A percentile compares a stretch with the other conserved stretches of the same genome.
Evolutionary conservation across 2,329 filamentous ascomycete species (phyloP).

Genomic region (Graphiopsis chlorocephala): DNA sequence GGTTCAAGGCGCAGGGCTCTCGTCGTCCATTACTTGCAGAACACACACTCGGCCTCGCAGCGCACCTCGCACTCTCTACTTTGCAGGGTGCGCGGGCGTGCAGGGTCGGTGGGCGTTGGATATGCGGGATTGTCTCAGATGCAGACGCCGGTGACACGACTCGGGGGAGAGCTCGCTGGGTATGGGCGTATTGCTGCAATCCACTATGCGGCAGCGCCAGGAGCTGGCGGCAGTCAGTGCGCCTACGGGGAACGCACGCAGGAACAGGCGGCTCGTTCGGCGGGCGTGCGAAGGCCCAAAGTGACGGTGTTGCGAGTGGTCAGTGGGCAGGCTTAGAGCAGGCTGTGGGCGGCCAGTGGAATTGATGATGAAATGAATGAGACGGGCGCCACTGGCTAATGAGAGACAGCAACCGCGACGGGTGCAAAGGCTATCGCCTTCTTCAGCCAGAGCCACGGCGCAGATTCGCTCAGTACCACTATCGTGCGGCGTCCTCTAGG

Average conservation of each 20-base stretch:
- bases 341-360: neutral
- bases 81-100: neutral
- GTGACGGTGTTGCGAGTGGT: neutral
- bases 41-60: neutral
- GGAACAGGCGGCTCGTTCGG: slow-evolving; percentile 10
- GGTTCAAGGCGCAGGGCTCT: neutral
- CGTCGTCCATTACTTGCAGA: neutral
- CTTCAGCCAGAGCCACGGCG: slow-evolving; percentile 5
- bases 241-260: slow-evolving; percentile 5
- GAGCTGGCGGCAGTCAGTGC: slow-evolving; percentile 6
- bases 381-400: neutral
- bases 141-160: neutral
- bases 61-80: neutral
- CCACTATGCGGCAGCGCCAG: neutral
- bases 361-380: neutral
- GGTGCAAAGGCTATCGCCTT: neutral
- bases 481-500: neutral
- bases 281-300: neutral
- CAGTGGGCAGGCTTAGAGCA: neutral
- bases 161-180: neutral
- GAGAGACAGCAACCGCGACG: neutral
- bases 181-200: neutral
- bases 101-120: neutral
- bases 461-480: neutral
- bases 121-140: slow-evolving; percentile 4